Conservation (phyloP, 192 early-diverging fungal genomes). For the Backusella circina region DNA sequence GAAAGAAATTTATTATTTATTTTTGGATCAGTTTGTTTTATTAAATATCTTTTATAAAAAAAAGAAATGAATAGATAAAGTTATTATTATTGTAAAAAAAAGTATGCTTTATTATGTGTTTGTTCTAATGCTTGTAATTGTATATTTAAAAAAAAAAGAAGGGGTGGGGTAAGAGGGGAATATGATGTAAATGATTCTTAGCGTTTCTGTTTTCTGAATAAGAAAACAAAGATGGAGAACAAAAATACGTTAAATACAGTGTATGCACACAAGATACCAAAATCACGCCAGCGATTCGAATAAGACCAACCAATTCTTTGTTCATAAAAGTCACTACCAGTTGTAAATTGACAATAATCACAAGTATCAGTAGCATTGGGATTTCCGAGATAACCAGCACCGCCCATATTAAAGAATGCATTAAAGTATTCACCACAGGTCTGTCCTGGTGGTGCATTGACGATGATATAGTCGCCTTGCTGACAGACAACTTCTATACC, state of each 20-base stretch:
- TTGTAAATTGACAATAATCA: constrained; percentile 45
- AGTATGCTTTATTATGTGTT: neutral
- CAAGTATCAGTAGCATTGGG: constrained; percentile 42
- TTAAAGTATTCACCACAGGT: constrained; percentile 46
- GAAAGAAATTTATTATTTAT: neutral
- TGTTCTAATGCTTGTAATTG: neutral
- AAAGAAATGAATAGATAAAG: neutral
- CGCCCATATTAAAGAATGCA: constrained; percentile 37
- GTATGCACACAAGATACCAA: constrained; percentile 53
- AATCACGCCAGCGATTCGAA: constrained; percentile 56
- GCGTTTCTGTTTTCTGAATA: constrained; percentile 39
- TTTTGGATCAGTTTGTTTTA: neutral
- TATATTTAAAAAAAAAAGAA: neutral
- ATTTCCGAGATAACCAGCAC: constrained; percentile 58
- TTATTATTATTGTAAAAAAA: neutral
- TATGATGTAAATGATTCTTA: constrained; percentile 4
- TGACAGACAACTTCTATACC: constrained; percentile 43
- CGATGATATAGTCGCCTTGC: constrained; percentile 36
- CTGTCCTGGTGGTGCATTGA: constrained; percentile 43
- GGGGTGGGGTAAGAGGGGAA: too few relatives aligned
- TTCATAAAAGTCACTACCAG: constrained; percentile 33
- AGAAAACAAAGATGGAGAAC: constrained; percentile 30
- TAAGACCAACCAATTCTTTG: constrained; percentile 46
- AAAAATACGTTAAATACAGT: constrained; percentile 42
- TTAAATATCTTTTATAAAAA: neutral